Evolutionary conservation across 164 flowering plant species (phyloP), one percentile per base, ranked within the genome.

Genomic region (Akebia trifoliata): DNA sequence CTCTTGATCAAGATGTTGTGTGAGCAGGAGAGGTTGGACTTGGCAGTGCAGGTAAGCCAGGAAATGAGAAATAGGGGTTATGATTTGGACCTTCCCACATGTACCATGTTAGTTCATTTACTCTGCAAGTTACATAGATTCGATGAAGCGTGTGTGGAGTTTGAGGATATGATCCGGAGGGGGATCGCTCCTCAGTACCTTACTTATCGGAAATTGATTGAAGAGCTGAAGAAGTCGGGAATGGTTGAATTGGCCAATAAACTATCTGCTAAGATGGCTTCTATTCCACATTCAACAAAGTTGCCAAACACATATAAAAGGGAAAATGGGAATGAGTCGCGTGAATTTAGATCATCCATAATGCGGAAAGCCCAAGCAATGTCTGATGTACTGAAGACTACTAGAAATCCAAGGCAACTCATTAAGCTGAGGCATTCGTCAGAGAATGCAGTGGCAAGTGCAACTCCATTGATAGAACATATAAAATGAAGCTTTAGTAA

Each of bases 41-140:
- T 84, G 69, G 80, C 86, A 14, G 34, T 83, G 56, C 85, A 78
- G 59, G 64, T 91, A 39, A 74, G 74, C 43, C 72, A 78, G 67
- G 98, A 91, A 62, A 88, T 88, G 96, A 81, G 68, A 66, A 62
- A 55, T 31, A 75, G 74, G 37, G 98, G 92, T 24, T 74, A 40
- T 61, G 96, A 82, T 68, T 60, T 78, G 56, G 95, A 88, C 70
- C 74, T 79, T 38, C 83, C 80, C 37, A 63, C 83, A 10, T 65
- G 90, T 69, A 79, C 90, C 47, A 86, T 88, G 96, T 56, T 91
- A 65, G 61, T 84, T 31, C 89, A 88, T 76, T 75, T 91, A 71
- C 77, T 86, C 4, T 76, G 82, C 62, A 86, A 73, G 65, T 60
- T 83, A 81, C 74, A 59, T 43, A 77, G 73, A 56, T 61, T 75